Evolutionary conservation across 2,329 filamentous ascomycete genomes (phyloP).

Genomic region (Exophiala xenobiotica): DNA sequence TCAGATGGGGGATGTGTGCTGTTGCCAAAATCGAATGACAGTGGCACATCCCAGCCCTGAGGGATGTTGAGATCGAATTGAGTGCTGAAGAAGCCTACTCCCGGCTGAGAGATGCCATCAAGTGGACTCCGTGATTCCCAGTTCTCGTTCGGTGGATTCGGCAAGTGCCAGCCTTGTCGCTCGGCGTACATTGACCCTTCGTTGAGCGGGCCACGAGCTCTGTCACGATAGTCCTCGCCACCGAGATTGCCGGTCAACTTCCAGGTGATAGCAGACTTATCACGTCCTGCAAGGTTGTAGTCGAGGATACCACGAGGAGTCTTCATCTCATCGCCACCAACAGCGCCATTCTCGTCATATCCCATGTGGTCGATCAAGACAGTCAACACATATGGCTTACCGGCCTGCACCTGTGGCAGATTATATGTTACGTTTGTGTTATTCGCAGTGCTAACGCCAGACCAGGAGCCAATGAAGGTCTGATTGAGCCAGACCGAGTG

Average conservation of each 20-base stretch:
- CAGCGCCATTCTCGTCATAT: slow-evolving; percentile 63
- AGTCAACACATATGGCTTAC: slow-evolving; percentile 62
- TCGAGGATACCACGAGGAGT: slow-evolving; percentile 56
- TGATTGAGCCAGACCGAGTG: slow-evolving; percentile 65
- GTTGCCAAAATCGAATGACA: slow-evolving; percentile 50
- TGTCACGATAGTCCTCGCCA: slow-evolving; percentile 55
- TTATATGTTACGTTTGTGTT: slow-evolving; percentile 58
- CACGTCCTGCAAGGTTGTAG: slow-evolving; percentile 42
- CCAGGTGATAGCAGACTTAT: slow-evolving; percentile 45
- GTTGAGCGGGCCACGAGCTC: slow-evolving; percentile 55
- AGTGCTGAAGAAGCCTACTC: slow-evolving; percentile 55
- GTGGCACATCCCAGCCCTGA: slow-evolving; percentile 53
- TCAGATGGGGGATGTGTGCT: slow-evolving; percentile 26
- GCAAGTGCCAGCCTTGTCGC: slow-evolving; percentile 57
- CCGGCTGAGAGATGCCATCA: slow-evolving; percentile 44
- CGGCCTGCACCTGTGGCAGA: slow-evolving; percentile 52
- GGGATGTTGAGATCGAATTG: slow-evolving; percentile 54
- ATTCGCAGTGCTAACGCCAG: slow-evolving; percentile 52
- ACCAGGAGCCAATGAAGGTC: slow-evolving; percentile 64
- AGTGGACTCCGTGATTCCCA: slow-evolving; percentile 40
- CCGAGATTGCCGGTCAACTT: slow-evolving; percentile 61
- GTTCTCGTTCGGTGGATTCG: slow-evolving; percentile 31
- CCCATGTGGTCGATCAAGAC: slow-evolving; percentile 73
- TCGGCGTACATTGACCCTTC: slow-evolving; percentile 59
- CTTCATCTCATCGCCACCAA: slow-evolving; percentile 63